phyloP scores from a whole-genome alignment of 108 stramenopile genomes.

The Licmophora abbreviata region DNA sequence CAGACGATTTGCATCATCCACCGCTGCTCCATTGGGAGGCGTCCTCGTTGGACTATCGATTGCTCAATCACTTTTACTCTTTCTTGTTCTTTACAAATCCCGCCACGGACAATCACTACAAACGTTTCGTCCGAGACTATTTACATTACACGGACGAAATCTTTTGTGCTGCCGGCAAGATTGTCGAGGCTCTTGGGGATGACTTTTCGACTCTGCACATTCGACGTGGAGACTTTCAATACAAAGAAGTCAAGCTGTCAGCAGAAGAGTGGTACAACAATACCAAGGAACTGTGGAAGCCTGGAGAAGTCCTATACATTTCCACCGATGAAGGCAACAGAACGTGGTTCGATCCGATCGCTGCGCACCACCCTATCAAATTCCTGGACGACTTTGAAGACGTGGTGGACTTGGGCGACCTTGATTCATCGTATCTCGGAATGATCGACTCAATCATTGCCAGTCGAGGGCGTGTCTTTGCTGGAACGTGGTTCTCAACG shows the following conservation, averaged over 20 bases:
- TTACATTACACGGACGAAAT: constrained; percentile 81
- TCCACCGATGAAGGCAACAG: constrained; percentile 81
- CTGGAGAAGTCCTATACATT: constrained; percentile 49
- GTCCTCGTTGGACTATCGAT: constrained; percentile 20
- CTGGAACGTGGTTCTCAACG: constrained; percentile 88
- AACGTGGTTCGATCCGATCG: constrained; percentile 67
- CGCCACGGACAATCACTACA: constrained; percentile 48
- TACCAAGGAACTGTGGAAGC: constrained; percentile 46
- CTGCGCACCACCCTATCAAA: constrained; percentile 47
- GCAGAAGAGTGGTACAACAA: constrained; percentile 60
- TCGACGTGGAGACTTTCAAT: constrained; percentile 71
- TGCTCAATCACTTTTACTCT: constrained; percentile 78
- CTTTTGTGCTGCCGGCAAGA: constrained; percentile 74
- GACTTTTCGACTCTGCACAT: constrained; percentile 61
- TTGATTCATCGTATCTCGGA: constrained; percentile 60
- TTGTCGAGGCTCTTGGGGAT: constrained; percentile 56
- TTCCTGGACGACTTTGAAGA: constrained; percentile 70
- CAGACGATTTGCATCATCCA: constrained; percentile 24
- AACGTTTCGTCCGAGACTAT: constrained; percentile 76
- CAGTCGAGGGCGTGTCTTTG: constrained; percentile 63
- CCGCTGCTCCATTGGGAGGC: constrained; percentile 71
- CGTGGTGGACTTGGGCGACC: constrained; percentile 24
- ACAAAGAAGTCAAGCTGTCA: constrained; percentile 46
- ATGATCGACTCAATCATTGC: constrained; percentile 85
- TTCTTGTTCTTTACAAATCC: constrained; percentile 79